A percentile compares a stretch with the other conserved stretches of the same genome.
Evolutionary conservation across 2,329 filamentous ascomycete species (phyloP).

Genomic region (Hymenotorrendiella dingleyae): DNA sequence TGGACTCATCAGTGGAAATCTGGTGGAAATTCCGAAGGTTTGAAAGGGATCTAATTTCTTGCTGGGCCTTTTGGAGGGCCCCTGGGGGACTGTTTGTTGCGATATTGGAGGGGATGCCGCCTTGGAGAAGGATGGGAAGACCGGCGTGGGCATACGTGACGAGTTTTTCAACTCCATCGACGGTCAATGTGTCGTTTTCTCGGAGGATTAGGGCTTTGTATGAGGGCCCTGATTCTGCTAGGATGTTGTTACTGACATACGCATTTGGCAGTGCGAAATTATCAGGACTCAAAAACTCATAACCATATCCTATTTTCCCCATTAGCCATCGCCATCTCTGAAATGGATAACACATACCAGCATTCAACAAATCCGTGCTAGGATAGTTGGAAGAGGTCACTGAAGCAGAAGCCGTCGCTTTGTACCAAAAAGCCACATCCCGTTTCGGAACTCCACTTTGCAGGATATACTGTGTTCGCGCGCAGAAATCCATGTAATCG

Average conservation of each 20-base stretch:
- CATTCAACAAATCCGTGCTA: too few relatives aligned
- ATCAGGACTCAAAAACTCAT: constrained; percentile 38
- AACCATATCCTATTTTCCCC: constrained; percentile 12
- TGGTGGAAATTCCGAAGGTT: background rate
- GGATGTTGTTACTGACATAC: constrained; percentile 30
- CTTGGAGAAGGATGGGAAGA: constrained; percentile 38
- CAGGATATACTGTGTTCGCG: constrained; percentile 33
- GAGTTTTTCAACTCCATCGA: constrained; percentile 31
- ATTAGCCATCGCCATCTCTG: constrained; percentile 5
- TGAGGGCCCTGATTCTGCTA: constrained; percentile 35
- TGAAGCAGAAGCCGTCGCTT: constrained; percentile 10
- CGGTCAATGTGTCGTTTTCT: constrained; percentile 33
- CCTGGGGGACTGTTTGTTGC: constrained; percentile 5
- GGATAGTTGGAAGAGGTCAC: background rate
- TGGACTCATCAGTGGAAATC: background rate
- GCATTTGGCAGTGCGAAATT: constrained; percentile 38
- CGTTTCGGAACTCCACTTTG: constrained; percentile 35
- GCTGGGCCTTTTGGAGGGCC: background rate
- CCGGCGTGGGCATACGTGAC: constrained; percentile 33
- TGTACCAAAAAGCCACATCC: constrained; percentile 38
- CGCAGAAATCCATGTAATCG: constrained; percentile 34
- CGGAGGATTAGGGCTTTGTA: constrained; percentile 39
- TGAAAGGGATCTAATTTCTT: background rate
- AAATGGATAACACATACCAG: too few relatives aligned
- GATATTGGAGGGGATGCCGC: constrained; percentile 28